Base-by-base conservation (phyloP, 768 basidiomycete genomes). In the Trichaptum fuscoviolaceum region DNA sequence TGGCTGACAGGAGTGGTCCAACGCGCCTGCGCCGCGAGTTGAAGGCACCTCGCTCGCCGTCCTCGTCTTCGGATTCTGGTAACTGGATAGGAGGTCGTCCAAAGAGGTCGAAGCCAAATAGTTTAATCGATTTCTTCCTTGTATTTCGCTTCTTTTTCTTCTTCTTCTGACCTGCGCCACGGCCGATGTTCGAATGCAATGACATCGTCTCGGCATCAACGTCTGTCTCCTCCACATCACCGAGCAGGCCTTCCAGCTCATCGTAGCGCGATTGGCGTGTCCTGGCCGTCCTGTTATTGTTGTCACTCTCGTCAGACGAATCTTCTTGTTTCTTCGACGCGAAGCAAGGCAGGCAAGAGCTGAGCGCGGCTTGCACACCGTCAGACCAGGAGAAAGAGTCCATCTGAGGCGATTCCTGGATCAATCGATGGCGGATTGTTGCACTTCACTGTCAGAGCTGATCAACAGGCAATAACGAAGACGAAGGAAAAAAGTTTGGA, bases 51-150 rank as follows among this genome's bases (percentile, higher is more conserved):
- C 27, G 65, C 57, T 66, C 73, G 26, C 27, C 62, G 25, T 65
- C 57, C 3, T 83, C 79, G 12, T 79, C 82, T 10, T 87, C 87
- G 17, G 82, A 81, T n/a, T 84, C 85, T 0, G 84, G 79, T n/a
- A 89, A 80, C 58, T 85, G 83, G 63, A 91, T 85, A 0, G 85
- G 80, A 7, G 81, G 80, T 24, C 80, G 80, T n/a, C 90, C 90
- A 68, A 92, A 90, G 2, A 90, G 79, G 63, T 87, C 79, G 68
- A 78, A 89, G 7, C 90, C 90, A 67, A 90, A 90, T 8, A 92
- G 71, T 9, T 81, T 83, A 70, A 90, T 84, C 26, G 68, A 71
- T 66, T 79, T 75, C 68, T 73, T 70, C 63, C 75, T 70, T 63
- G 76, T 73, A 30, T 67, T 67, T 1, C 70, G 36, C 69, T 74